Conservation (phyloP, 306 rosid genomes). For the Urtica urens region DNA sequence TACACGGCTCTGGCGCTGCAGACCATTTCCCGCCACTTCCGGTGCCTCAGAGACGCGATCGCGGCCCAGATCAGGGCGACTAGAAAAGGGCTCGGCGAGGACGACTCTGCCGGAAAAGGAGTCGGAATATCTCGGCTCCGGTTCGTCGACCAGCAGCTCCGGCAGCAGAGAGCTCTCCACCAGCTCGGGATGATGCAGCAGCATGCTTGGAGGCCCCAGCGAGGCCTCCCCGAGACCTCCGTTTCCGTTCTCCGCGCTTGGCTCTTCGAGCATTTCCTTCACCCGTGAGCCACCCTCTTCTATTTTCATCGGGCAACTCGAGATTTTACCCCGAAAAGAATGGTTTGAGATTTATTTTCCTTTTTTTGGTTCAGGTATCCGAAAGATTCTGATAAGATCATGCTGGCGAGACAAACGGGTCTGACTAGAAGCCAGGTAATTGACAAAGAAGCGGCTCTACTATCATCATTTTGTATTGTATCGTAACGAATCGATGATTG, state of each 20-base stretch:
- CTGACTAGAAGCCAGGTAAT: slow-evolving; percentile 78
- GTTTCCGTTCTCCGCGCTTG: slow-evolving; percentile 77
- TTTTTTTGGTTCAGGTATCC: slow-evolving; percentile 71
- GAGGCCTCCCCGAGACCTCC: slow-evolving; percentile 78
- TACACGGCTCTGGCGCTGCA: slow-evolving; percentile 75
- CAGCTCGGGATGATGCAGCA: slow-evolving; percentile 78
- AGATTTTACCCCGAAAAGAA: no score
- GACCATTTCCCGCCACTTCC: slow-evolving; percentile 72
- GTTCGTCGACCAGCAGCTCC: slow-evolving; percentile 60
- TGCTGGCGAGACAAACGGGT: slow-evolving; percentile 83
- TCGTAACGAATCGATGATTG: slow-evolving; percentile 5
- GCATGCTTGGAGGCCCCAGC: slow-evolving; percentile 77
- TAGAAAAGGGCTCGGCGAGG: slow-evolving; percentile 57
- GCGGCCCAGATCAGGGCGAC: slow-evolving; percentile 52
- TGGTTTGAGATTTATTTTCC: slow-evolving; percentile 14
- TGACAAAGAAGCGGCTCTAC: background rate
- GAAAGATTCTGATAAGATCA: slow-evolving; percentile 77
- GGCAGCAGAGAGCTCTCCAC: slow-evolving; percentile 73
- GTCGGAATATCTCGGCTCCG: slow-evolving; percentile 72
- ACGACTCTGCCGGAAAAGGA: slow-evolving; percentile 49
- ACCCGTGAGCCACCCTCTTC: slow-evolving; percentile 41
- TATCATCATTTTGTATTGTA: background rate
- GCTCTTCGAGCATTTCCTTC: slow-evolving; percentile 87
- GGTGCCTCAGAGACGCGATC: slow-evolving; percentile 69
- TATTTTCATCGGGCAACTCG: background rate